phyloP scores from a whole-genome alignment of 805 yeast genomes.

The Starmerella scarabaei region DNA sequence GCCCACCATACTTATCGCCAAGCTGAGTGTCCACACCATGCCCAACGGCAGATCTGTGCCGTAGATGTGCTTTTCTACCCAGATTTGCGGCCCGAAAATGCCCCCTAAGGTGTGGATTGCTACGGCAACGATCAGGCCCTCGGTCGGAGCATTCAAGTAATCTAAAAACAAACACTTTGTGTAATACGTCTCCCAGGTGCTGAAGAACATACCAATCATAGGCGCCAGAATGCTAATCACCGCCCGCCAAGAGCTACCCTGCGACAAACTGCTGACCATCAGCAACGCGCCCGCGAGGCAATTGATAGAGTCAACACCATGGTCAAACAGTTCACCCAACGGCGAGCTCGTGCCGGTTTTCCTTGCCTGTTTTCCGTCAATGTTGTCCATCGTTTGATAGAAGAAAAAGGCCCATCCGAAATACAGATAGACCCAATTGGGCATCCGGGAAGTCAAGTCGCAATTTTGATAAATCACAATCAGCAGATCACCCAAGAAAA shows the following conservation, averaged over 20 bases:
- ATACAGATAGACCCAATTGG: slow-evolving; percentile 64
- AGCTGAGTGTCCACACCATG: slow-evolving; percentile 23
- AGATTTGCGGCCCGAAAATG: slow-evolving; percentile 37
- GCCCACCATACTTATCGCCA: slow-evolving; percentile 31
- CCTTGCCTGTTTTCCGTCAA: slow-evolving; percentile 94
- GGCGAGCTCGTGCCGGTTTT: slow-evolving; percentile 91
- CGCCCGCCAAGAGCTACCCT: slow-evolving; percentile 53
- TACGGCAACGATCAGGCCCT: slow-evolving; percentile 66
- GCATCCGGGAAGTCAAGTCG: slow-evolving; percentile 42
- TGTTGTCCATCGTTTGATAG: slow-evolving; percentile 94
- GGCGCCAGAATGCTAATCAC: slow-evolving; percentile 29
- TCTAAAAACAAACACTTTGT: slow-evolving; percentile 75
- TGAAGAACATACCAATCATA: slow-evolving; percentile 42
- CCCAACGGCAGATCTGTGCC: slow-evolving; percentile 11
- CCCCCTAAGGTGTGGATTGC: slow-evolving; percentile 52
- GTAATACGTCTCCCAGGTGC: slow-evolving; percentile 93
- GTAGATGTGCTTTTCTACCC: slow-evolving; percentile 8
- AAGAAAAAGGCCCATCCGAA: slow-evolving; percentile 73
- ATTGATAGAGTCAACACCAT: slow-evolving; percentile 63
- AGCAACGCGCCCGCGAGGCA: slow-evolving; percentile 68
- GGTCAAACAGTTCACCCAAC: slow-evolving; percentile 89
- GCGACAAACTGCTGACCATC: slow-evolving; percentile 59
- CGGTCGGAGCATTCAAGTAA: slow-evolving; percentile 87
- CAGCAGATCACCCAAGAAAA: slow-evolving; percentile 45
- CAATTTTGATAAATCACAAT: slow-evolving; percentile 61